Evolutionary conservation across 208 protist species (phyloP), one percentile per base, ranked within the genome.

Genomic region (Zelonia costaricensis): DNA sequence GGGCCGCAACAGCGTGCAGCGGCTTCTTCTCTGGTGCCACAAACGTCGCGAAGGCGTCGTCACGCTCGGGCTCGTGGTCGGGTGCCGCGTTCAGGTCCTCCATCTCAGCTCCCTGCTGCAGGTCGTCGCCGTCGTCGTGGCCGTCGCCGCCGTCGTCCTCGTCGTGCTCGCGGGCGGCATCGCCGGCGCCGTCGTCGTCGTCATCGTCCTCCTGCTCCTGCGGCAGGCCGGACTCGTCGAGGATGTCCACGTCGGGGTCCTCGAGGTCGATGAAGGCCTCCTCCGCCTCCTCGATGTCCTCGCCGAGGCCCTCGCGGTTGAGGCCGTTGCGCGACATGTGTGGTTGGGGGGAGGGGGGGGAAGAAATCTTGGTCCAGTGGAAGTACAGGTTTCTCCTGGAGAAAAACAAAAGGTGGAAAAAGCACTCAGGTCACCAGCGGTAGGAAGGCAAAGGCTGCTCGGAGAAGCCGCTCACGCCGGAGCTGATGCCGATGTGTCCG

Each of bases 211-310:
- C 61, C 7, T 73, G 48, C 9, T 78, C 68, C 13, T 63, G 65
- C 0, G 48, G 54, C 20, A 67, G 57, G 20, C 74, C 65, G 31
- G 47, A 71, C 33, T 85, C 84, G 30, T 91, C 83, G 16, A 93
- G 53, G 27, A 93, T 82, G 35, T 91, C 84, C 18, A 91, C 64
- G 48, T 87, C 69, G 3, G 90, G 86, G 60, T 95, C 90, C 9
- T 93, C 80, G n/a, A 95, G 76, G 55, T 93, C 82, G 54, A 93
- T 77, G 62, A 93, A 91, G 13, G 68, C 90, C n/a, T 78, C 80
- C 27, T 88, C 76, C 27, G 74, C 82, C 43, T 91, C 84, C 25
- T 82, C 69, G 13, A 58, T 61, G 22, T 76, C 72, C 30, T 69
- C 56, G 9, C 36, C 60, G 44, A 69, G 46, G 18, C 65, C 52